Evolutionary conservation across 2,329 filamentous ascomycete species (phyloP).

Genomic region (Madurella fahalii): DNA sequence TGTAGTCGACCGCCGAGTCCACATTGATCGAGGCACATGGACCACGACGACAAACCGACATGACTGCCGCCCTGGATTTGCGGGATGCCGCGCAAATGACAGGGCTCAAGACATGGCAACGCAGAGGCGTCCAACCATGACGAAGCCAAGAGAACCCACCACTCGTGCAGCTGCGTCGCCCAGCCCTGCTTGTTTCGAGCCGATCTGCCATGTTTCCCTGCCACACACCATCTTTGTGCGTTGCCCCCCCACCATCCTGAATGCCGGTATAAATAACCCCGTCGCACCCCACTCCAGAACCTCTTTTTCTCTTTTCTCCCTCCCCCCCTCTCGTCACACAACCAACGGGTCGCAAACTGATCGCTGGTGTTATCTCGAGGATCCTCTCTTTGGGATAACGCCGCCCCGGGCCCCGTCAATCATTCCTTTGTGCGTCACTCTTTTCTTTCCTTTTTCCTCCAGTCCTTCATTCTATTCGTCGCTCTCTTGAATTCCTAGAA

Average conservation of each 20-base stretch:
- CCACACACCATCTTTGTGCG: conserved; percentile 15
- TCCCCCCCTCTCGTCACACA: conserved; percentile 52
- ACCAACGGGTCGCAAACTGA: conserved; percentile 56
- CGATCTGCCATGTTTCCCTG: conserved; percentile 19
- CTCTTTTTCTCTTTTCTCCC: conserved; percentile 43
- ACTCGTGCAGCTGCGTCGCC: background rate
- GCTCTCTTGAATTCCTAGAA: conserved; percentile 40
- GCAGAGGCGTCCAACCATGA: too few species aligned
- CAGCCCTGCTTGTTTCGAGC: conserved; percentile 21
- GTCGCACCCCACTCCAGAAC: conserved; percentile 33
- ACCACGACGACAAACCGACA: too few species aligned
- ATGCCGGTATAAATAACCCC: conserved; percentile 36
- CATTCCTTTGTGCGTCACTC: conserved; percentile 33
- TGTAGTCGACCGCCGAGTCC: too few species aligned
- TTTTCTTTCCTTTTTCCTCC: conserved; percentile 35
- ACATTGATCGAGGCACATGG: too few species aligned
- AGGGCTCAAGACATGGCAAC: too few species aligned
- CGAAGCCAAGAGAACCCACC: background rate
- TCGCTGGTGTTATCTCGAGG: conserved; percentile 46
- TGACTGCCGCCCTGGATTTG: too few species aligned
- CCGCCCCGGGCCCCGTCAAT: conserved; percentile 55
- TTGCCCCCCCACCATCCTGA: conserved; percentile 19
- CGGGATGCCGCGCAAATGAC: too few species aligned
- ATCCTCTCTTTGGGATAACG: conserved; percentile 44
- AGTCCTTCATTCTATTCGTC: conserved; percentile 49